A percentile compares a stretch with the other conserved stretches of the same genome.
These are phyloP conservation scores for Alternaria sp. DNA, from an alignment of 2,329 filamentous ascomycete species.

Conservation along the genomic window DNA sequence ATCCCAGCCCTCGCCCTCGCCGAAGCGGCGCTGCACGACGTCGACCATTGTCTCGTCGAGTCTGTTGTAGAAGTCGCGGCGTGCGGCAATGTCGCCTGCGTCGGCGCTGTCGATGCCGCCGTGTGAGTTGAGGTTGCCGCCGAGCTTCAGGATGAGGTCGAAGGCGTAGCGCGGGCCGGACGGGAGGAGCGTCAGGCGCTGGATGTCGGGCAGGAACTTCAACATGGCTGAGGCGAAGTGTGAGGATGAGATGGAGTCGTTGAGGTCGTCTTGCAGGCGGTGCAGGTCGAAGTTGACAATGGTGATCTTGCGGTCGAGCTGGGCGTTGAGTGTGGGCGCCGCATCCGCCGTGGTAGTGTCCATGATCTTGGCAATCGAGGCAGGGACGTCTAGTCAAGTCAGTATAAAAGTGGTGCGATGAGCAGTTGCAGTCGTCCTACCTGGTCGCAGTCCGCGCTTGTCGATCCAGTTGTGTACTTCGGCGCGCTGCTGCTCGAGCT, in stretches of 20 bases:
- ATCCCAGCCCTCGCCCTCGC: conserved; percentile 62
- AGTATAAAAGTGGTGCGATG: conserved; percentile 12
- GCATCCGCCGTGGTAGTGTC: conserved; percentile 60
- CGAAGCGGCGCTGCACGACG: conserved; percentile 61
- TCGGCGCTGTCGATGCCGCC: conserved; percentile 61
- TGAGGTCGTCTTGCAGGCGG: conserved; percentile 64
- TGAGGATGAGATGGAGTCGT: conserved; percentile 62
- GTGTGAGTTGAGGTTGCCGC: conserved; percentile 64
- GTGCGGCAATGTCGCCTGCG: conserved; percentile 58
- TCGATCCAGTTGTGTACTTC: conserved; percentile 65
- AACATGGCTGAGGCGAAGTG: conserved; percentile 64
- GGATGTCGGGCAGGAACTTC: conserved; percentile 64
- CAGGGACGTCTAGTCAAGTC: conserved; percentile 58
- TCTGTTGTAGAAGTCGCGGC: conserved; percentile 59
- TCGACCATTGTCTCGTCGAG: conserved; percentile 63
- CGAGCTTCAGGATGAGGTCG: conserved; percentile 64
- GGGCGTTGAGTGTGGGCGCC: conserved; percentile 62
- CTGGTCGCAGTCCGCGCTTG: conserved; percentile 62
- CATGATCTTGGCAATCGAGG: conserved; percentile 62
- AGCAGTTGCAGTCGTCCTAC: conserved; percentile 44
- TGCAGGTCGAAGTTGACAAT: conserved; percentile 66
- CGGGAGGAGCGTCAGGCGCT: conserved; percentile 59
- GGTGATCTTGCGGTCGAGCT: conserved; percentile 66
- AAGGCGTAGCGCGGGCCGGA: conserved; percentile 61
- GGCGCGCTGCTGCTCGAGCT: conserved; percentile 60